phyloP scores from a whole-genome alignment of 768 basidiomycete species.

The Boletus huronensis region DNA sequence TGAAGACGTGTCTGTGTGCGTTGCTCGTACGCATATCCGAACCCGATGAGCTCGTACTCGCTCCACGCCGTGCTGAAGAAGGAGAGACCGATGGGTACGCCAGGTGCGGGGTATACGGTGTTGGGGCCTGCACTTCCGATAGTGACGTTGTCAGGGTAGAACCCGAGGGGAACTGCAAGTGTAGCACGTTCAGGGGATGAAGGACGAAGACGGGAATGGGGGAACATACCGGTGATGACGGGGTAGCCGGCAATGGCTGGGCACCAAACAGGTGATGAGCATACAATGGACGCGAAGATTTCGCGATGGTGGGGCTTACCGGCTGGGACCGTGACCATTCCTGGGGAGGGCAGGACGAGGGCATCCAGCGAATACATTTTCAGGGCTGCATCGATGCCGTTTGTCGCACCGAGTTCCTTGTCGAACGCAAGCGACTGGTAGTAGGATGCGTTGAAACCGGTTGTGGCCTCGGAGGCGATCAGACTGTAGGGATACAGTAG shows the following conservation, averaged over 20 bases:
- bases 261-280: neutral
- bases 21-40: slow-evolving; percentile 50
- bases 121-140: slow-evolving; percentile 34
- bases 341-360: slow-evolving; percentile 42
- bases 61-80: slow-evolving; percentile 45
- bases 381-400: slow-evolving; percentile 54
- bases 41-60: slow-evolving; percentile 39
- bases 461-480: slow-evolving; percentile 25
- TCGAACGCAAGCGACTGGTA: slow-evolving; percentile 45
- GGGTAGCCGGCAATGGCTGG: slow-evolving; percentile 36
- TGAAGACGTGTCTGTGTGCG: slow-evolving; percentile 49
- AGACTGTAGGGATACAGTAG: slow-evolving; percentile 7
- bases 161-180: slow-evolving; percentile 36
- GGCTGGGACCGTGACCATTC: slow-evolving; percentile 18
- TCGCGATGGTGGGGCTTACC: slow-evolving; percentile 1
- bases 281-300: neutral
- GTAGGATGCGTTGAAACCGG: slow-evolving; percentile 33
- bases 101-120: slow-evolving; percentile 35
- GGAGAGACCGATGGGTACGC: slow-evolving; percentile 39
- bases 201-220: neutral
- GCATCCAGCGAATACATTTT: slow-evolving; percentile 46
- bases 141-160: slow-evolving; percentile 34
- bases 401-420: slow-evolving; percentile 44
- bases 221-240: slow-evolving; percentile 28
- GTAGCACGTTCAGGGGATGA: neutral